Percentiles rank a stretch among this genome's conserved stretches.
phyloP scores from a whole-genome alignment of 176 grass and related monocot species.

The Triticum turgidum region DNA sequence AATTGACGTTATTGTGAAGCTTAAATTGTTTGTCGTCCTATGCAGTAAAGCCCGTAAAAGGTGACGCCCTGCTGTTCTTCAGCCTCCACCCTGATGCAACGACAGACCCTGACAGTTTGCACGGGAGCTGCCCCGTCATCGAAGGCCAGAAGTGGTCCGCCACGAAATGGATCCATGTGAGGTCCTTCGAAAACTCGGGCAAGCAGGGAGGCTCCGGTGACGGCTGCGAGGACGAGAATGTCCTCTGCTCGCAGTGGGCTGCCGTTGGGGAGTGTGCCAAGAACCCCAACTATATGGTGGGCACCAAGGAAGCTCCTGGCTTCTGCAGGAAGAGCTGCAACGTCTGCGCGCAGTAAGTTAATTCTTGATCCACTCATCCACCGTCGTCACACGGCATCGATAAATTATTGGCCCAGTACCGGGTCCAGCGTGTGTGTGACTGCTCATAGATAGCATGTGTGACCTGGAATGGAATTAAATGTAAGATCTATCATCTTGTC shows the following conservation, averaged over 20 bases:
- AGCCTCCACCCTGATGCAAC: conserved; percentile 69
- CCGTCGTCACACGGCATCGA: background rate
- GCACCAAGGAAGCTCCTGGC: conserved; percentile 69
- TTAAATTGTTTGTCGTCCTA: background rate
- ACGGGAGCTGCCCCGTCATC: conserved; percentile 84
- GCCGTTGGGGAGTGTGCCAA: conserved; percentile 81
- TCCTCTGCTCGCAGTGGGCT: conserved; percentile 65
- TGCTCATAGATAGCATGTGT: conserved; percentile 22
- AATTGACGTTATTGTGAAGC: background rate
- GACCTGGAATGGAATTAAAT: conserved; percentile 7
- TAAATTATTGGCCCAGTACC: background rate
- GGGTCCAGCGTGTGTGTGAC: conserved; percentile 8
- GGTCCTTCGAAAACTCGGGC: conserved; percentile 55
- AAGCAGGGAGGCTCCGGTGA: conserved; percentile 19
- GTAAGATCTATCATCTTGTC: conserved; percentile 17
- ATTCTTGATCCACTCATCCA: background rate
- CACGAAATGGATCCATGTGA: conserved; percentile 97
- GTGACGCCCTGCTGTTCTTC: conserved; percentile 88
- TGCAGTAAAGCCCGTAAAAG: conserved; percentile 77
- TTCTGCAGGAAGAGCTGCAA: conserved; percentile 90
- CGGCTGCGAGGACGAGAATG: conserved; percentile 65
- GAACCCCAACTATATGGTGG: conserved; percentile 88
- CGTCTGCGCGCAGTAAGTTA: conserved; percentile 56
- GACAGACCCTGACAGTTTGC: conserved; percentile 76
- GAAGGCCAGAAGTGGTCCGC: conserved; percentile 92